phyloP scores from a whole-genome alignment of 148 eudicot species.

The Fallopia convolvulus region DNA sequence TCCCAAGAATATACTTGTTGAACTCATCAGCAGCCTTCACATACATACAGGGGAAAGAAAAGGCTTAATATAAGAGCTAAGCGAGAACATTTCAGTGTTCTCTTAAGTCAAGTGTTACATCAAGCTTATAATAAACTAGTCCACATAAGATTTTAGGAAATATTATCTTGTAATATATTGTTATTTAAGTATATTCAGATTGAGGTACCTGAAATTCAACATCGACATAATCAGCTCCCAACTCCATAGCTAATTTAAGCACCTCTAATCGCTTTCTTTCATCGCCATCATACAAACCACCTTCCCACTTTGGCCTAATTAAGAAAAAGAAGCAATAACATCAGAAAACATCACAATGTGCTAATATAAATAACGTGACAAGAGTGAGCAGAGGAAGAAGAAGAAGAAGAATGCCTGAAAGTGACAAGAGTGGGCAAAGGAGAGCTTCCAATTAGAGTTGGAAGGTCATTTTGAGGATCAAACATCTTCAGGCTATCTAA shows the following conservation, averaged over 20 bases:
- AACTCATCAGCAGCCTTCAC: conserved; percentile 47
- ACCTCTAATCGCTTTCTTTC: conserved; percentile 38
- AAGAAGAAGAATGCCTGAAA: conserved; percentile 38
- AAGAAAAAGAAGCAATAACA: conserved; percentile 6
- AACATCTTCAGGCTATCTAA: conserved; percentile 64
- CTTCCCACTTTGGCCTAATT: conserved; percentile 69
- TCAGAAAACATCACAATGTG: conserved; percentile 15
- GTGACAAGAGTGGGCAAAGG: conserved; percentile 73
- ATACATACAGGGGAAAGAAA: background rate
- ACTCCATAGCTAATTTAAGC: conserved; percentile 54
- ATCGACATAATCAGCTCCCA: conserved; percentile 72
- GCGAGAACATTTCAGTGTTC: background rate
- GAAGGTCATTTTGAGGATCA: conserved; percentile 29
- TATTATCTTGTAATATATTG: background rate
- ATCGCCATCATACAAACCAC: conserved; percentile 65
- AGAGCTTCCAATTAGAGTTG: conserved; percentile 31
- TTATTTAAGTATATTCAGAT: background rate
- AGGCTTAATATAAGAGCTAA: background rate
- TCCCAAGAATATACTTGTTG: conserved; percentile 27
- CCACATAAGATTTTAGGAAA: too few species aligned
- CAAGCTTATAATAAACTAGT: too few species aligned
- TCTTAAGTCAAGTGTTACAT: background rate
- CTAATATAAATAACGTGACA: background rate
- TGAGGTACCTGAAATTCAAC: conserved; percentile 48
- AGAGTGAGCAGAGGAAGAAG: conserved; percentile 51